Conservation (phyloP, 139 green algal genomes). For the Astrephomene gubernaculifera region DNA sequence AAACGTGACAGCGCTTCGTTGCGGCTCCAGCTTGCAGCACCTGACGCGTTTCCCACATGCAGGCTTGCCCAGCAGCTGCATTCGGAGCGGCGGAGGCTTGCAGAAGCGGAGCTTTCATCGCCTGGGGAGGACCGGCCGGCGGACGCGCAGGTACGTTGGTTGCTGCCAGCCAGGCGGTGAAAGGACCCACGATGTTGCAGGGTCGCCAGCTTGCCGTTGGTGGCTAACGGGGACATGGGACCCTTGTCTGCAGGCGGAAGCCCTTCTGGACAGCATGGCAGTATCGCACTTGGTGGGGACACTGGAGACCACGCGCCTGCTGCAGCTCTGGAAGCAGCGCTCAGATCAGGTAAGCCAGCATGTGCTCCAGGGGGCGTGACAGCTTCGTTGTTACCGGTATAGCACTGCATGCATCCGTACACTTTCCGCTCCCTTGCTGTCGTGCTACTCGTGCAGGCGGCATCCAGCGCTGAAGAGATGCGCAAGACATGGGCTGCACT, state of each 20-base stretch:
- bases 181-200: too few species aligned
- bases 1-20: neutral
- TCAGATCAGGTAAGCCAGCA: neutral
- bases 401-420: neutral
- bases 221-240: too few species aligned
- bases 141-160: neutral
- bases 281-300: conserved; percentile 20
- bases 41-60: neutral
- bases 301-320: conserved; percentile 3
- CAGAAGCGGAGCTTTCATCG: neutral
- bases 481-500: neutral
- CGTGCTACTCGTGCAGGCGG: neutral
- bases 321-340: conserved; percentile 38
- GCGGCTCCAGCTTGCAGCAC: neutral
- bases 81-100: neutral
- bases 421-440: neutral
- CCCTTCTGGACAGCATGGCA: conserved; percentile 30
- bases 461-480: neutral
- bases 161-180: too few species aligned
- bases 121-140: neutral
- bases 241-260: neutral
- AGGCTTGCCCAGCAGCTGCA: conserved; percentile 26
- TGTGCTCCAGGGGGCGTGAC: neutral
- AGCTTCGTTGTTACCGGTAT: neutral
- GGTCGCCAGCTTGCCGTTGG: too few species aligned